These are phyloP conservation scores for Talaromyces islandicus DNA, from an alignment of 2,329 filamentous ascomycete species.

Conservation along the genomic window DNA sequence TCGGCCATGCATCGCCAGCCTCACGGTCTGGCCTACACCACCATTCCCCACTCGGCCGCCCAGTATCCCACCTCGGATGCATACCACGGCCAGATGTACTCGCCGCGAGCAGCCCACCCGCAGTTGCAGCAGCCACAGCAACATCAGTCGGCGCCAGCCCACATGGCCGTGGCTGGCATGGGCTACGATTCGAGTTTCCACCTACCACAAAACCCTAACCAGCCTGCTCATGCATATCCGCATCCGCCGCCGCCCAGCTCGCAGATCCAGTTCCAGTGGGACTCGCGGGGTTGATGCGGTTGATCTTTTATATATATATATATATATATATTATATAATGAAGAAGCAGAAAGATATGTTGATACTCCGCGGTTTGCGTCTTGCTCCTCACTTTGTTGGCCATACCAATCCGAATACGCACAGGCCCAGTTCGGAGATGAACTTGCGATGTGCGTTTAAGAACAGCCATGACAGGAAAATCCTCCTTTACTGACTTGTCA, in stretches of 20 bases:
- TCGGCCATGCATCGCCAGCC: constrained; percentile 1
- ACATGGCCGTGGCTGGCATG: constrained; percentile 3
- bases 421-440: background rate
- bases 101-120: background rate
- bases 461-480: background rate
- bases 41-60: background rate
- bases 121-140: background rate
- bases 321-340: background rate
- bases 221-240: background rate
- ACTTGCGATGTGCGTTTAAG: too few species aligned
- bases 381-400: background rate
- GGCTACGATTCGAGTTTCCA: constrained; percentile 1
- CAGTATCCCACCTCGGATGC: constrained; percentile 4
- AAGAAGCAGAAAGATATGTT: background rate
- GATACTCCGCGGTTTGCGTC: background rate
- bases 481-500: background rate
- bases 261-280: constrained; percentile 10
- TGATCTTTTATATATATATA: too few species aligned
- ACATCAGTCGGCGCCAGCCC: constrained; percentile 1
- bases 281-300: constrained; percentile 2
- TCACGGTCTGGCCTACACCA: constrained; percentile 4
- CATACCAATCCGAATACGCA: too few species aligned
- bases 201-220: background rate
- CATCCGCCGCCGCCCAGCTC: constrained; percentile 2
- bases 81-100: constrained; percentile 2